phyloP scores from a whole-genome alignment of 2,329 filamentous ascomycete species.

The Hymenoscyphus fructigenus region DNA sequence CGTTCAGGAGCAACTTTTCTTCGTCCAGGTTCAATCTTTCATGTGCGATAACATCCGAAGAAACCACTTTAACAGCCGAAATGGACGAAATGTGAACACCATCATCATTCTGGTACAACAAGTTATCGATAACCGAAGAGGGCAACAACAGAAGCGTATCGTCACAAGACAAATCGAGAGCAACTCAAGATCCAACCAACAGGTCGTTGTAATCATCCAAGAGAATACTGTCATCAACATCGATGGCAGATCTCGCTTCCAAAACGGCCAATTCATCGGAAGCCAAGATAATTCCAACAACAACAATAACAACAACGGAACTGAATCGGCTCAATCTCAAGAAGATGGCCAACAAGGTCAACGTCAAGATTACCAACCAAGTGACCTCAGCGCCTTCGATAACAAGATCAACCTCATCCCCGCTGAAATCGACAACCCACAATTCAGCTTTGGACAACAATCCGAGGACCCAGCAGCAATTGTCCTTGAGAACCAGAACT shows the following conservation, averaged over 20 bases:
- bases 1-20: slow-evolving; percentile 24
- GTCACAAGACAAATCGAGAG: slow-evolving; percentile 30
- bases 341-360: not conserved
- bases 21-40: slow-evolving; percentile 22
- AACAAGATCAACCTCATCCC: slow-evolving; percentile 25
- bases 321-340: not conserved
- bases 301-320: not conserved
- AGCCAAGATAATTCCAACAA: not conserved
- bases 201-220: slow-evolving; percentile 26
- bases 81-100: slow-evolving; percentile 30
- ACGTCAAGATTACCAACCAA: slow-evolving; percentile 1
- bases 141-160: slow-evolving; percentile 26
- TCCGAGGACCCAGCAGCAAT: slow-evolving; percentile 28
- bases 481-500: slow-evolving; percentile 25
- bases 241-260: slow-evolving; percentile 6
- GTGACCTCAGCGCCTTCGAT: not conserved
- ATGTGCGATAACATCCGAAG: slow-evolving; percentile 33
- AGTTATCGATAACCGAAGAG: slow-evolving; percentile 29
- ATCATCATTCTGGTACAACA: slow-evolving; percentile 32
- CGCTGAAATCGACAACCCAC: slow-evolving; percentile 17
- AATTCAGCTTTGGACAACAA: slow-evolving; percentile 20
- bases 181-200: slow-evolving; percentile 20
- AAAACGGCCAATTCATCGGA: slow-evolving; percentile 2
- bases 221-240: slow-evolving; percentile 17
- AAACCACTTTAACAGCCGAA: slow-evolving; percentile 32